Evolutionary conservation across 1,139 yeast genomes (phyloP), one percentile per base, ranked within the genome.

Genomic region (Geotrichum fermentans): DNA sequence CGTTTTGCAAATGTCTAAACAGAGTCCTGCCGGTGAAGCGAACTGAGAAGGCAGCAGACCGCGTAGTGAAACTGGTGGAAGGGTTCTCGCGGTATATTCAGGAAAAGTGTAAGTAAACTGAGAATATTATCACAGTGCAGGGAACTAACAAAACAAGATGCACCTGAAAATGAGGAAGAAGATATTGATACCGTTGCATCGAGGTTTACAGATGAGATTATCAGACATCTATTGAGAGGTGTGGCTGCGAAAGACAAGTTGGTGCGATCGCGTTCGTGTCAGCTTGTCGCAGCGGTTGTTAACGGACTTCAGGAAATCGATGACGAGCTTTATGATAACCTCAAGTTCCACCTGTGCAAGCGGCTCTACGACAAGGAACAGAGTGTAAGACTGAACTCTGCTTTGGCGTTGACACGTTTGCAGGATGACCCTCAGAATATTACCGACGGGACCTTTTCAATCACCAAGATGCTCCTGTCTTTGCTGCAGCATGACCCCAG

Each of bases 261-360:
- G 54, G 97, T 92, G 1, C 72, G 98, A 43, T 89, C 78, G 61
- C 73, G 97, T 50, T 83, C 83, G 6, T 82, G 87, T 34, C 96
- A 89, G 62, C 67, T 90, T 29, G 69, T 92, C 45, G 89, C 94
- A 0, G 79, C 79, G 43, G 70, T 86, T 37, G 81, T 90, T 64
- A 80, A 81, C 56, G 80, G 80, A 50, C 74, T 88, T 46, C 83
- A 86, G 1, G 94, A 86, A 58, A 76, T 90, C 30, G 94, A 83
- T 58, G 84, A 81, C 51, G 85, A 82, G 26, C 67, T 87, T 20
- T 85, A 82, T 58, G 80, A 81, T 48, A 74, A 78, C 2, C 67
- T 92, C 44, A 74, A 79, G 56, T 76, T 77, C 60, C 79, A 82
- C 4, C 70, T 90, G 44, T 73, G 75, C 44, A 76, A 77, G 49